Evolutionary conservation across 306 rosid species (phyloP).

Genomic region (Myrica gale): DNA sequence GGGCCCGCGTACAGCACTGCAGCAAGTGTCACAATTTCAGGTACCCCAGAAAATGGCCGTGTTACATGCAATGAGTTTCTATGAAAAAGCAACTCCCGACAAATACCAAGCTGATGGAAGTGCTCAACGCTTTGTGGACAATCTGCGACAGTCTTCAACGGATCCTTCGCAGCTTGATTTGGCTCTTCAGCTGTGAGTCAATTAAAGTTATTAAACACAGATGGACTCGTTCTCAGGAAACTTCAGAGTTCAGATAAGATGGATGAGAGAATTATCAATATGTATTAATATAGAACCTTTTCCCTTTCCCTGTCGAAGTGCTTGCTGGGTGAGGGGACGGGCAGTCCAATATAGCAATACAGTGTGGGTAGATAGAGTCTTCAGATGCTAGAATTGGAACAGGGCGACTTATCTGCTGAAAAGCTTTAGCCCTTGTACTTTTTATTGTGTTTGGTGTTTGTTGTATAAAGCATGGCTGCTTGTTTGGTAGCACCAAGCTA

Average conservation of each 20-base stretch:
- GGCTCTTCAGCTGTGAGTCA: slow-evolving; percentile 36
- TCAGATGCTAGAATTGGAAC: background rate
- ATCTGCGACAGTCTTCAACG: slow-evolving; percentile 1
- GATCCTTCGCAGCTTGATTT: slow-evolving; percentile 31
- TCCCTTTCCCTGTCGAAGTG: background rate
- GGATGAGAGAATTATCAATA: background rate
- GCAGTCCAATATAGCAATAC: background rate
- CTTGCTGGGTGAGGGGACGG: background rate
- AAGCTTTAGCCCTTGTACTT: background rate
- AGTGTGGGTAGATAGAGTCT: background rate
- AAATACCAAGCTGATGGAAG: slow-evolving; percentile 19
- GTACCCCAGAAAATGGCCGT: slow-evolving; percentile 8
- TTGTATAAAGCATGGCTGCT: background rate
- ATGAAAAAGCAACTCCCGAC: slow-evolving; percentile 7
- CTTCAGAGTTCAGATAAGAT: background rate
- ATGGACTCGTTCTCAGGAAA: background rate
- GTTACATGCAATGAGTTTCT: slow-evolving; percentile 9
- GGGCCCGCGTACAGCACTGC: background rate
- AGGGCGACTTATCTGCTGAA: background rate
- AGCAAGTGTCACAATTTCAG: slow-evolving; percentile 1
- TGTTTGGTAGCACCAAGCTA: background rate
- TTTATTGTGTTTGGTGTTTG: background rate
- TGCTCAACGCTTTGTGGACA: background rate
- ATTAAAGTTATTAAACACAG: no score
- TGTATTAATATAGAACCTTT: background rate